Conservation (phyloP, 495 filamentous ascomycete species). For the Hyaloscypha hepaticicola region DNA sequence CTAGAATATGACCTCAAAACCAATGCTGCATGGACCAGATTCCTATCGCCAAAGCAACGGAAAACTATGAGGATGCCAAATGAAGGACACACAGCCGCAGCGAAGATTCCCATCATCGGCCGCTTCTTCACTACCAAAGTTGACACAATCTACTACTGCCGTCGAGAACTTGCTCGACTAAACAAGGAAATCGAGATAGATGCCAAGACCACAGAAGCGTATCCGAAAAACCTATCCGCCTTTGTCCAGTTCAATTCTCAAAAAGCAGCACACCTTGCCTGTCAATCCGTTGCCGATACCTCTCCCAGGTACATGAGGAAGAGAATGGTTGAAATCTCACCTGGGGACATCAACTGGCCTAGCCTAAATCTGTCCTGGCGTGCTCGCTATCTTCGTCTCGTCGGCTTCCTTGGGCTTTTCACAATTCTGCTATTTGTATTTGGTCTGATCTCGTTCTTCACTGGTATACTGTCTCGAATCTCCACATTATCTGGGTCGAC, state of each 20-base stretch:
- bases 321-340: slow-evolving; percentile 22
- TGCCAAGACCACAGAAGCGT: slow-evolving; percentile 65
- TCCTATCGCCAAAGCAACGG: slow-evolving; percentile 65
- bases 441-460: slow-evolving; percentile 20
- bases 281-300: slow-evolving; percentile 18
- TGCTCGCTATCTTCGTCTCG: slow-evolving; percentile 14
- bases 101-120: slow-evolving; percentile 60
- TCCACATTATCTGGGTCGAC: slow-evolving; percentile 34
- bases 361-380: slow-evolving; percentile 21
- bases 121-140: slow-evolving; percentile 55
- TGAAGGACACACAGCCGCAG: slow-evolving; percentile 15
- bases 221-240: slow-evolving; percentile 76
- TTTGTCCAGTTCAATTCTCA: slow-evolving; percentile 66
- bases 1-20: slow-evolving; percentile 51
- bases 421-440: slow-evolving; percentile 19
- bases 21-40: slow-evolving; percentile 65
- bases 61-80: slow-evolving; percentile 55
- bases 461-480: slow-evolving; percentile 17
- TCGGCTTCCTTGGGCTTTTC: slow-evolving; percentile 14
- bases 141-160: slow-evolving; percentile 76
- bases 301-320: slow-evolving; percentile 16
- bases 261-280: slow-evolving; percentile 21
- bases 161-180: slow-evolving; percentile 68
- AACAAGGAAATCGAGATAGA: slow-evolving; percentile 76
- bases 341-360: slow-evolving; percentile 19